These are phyloP conservation scores for Penicillium steckii DNA, from an alignment of 495 filamentous ascomycete genomes.

Conservation along the genomic window DNA sequence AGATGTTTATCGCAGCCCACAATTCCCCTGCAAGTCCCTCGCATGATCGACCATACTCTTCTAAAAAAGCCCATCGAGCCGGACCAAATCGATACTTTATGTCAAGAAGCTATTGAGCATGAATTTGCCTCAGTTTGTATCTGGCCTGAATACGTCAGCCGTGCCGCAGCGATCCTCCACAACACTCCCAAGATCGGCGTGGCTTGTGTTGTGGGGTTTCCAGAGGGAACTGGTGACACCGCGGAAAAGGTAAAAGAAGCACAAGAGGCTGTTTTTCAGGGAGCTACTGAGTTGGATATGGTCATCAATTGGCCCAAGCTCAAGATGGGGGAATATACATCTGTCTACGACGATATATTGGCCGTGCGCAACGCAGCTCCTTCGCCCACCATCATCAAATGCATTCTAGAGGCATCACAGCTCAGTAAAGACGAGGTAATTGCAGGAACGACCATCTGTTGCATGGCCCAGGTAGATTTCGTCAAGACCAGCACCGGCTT, in stretches of 20 bases:
- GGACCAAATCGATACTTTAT: constrained; percentile 59
- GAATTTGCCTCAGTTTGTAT: constrained; percentile 64
- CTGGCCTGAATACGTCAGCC: constrained; percentile 50
- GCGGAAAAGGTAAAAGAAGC: constrained; percentile 55
- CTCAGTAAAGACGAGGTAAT: constrained; percentile 55
- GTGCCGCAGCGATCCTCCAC: constrained; percentile 51
- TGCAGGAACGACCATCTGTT: constrained; percentile 56
- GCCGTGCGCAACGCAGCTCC: constrained; percentile 53
- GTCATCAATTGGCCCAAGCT: constrained; percentile 61
- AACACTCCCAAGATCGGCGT: constrained; percentile 46
- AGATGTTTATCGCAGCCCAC: constrained; percentile 24
- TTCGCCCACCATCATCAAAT: constrained; percentile 52
- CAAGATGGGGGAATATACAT: constrained; percentile 45
- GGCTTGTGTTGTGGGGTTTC: constrained; percentile 68
- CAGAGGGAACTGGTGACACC: constrained; percentile 57
- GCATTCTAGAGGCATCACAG: constrained; percentile 66
- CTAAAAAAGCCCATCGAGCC: constrained; percentile 53
- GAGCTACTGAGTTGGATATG: constrained; percentile 66
- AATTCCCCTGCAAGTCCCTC: constrained; percentile 24
- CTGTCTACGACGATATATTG: constrained; percentile 57
- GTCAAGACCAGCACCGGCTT: constrained; percentile 74
- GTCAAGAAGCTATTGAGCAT: constrained; percentile 57
- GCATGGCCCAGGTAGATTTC: constrained; percentile 60
- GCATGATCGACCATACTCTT: constrained; percentile 67
- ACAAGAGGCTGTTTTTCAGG: constrained; percentile 51